Conservation (phyloP, 352 stramenopile species). For the Pythium pyrilobum region DNA sequence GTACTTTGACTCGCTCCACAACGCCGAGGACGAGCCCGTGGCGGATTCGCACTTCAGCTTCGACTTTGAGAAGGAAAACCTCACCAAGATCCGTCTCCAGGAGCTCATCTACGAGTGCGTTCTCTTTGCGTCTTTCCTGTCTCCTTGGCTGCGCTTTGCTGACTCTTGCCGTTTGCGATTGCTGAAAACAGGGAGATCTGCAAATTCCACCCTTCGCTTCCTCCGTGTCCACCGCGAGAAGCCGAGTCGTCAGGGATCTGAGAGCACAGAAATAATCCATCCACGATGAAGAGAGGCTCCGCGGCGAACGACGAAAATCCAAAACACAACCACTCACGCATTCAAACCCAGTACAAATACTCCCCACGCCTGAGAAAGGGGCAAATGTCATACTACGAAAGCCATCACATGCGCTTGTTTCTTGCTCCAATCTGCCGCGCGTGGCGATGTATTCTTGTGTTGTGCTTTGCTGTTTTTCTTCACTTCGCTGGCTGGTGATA, state of each 20-base stretch:
- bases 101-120: conserved; percentile 86
- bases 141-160: too few species aligned
- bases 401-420: too few species aligned
- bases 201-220: conserved; percentile 63
- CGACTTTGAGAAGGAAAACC: conserved; percentile 85
- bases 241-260: conserved; percentile 5
- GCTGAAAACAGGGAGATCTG: conserved; percentile 67
- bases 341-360: too few species aligned
- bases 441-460: too few species aligned
- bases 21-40: conserved; percentile 89
- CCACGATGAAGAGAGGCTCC: not conserved
- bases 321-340: too few species aligned
- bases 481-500: conserved; percentile 72
- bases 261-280: not conserved
- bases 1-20: conserved; percentile 90
- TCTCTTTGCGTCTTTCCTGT: not conserved
- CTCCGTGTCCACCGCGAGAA: conserved; percentile 10
- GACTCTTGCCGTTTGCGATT: not conserved
- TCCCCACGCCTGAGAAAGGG: too few species aligned
- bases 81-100: conserved; percentile 76
- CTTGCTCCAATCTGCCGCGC: too few species aligned
- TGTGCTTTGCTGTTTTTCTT: too few species aligned
- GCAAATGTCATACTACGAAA: too few species aligned
- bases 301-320: not conserved
- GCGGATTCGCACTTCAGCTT: conserved; percentile 78